Evolutionary conservation across 2,329 filamentous ascomycete species (phyloP).

Genomic region (Scedosporium aurantiacum): DNA sequence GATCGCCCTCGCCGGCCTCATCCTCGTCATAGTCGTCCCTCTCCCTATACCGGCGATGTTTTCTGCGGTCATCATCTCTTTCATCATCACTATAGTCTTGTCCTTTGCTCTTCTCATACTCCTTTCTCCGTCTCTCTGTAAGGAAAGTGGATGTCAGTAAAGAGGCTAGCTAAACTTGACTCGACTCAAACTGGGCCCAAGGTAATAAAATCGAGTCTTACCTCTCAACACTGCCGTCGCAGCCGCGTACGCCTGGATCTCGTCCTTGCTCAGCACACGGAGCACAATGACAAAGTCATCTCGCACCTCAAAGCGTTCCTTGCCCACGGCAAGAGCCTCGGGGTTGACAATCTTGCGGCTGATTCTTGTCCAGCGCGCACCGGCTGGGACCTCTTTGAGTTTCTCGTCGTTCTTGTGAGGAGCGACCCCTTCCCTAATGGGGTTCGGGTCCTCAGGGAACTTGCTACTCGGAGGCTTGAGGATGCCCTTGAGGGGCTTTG

Average conservation of each 20-base stretch:
- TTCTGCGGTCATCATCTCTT: constrained; percentile 23
- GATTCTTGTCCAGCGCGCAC: constrained; percentile 89
- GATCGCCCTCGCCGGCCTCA: constrained; percentile 16
- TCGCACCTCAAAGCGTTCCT: constrained; percentile 86
- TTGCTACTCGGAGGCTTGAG: constrained; percentile 69
- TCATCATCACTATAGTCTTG: constrained; percentile 15
- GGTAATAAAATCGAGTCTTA: constrained; percentile 27
- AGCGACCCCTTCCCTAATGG: constrained; percentile 79
- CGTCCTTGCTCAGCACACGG: constrained; percentile 73
- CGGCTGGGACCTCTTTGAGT: constrained; percentile 57
- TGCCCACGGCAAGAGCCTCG: constrained; percentile 72
- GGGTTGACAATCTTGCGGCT: constrained; percentile 81
- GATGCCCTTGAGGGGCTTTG: constrained; percentile 69
- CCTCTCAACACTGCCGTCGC: constrained; percentile 74
- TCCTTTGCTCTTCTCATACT: constrained; percentile 1
- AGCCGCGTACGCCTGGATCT: constrained; percentile 78
- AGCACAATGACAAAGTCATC: constrained; percentile 90
- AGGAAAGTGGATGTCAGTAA: neutral
- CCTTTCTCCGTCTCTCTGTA: constrained; percentile 1
- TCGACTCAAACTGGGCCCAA: neutral
- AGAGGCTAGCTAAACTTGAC: constrained; percentile 6
- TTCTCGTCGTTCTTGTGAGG: constrained; percentile 82
- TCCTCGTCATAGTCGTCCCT: constrained; percentile 17
- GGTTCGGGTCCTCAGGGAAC: constrained; percentile 79
- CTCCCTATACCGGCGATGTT: constrained; percentile 15